Conservation (phyloP, 2,329 filamentous ascomycete species). For the Epichloe hybrida region DNA sequence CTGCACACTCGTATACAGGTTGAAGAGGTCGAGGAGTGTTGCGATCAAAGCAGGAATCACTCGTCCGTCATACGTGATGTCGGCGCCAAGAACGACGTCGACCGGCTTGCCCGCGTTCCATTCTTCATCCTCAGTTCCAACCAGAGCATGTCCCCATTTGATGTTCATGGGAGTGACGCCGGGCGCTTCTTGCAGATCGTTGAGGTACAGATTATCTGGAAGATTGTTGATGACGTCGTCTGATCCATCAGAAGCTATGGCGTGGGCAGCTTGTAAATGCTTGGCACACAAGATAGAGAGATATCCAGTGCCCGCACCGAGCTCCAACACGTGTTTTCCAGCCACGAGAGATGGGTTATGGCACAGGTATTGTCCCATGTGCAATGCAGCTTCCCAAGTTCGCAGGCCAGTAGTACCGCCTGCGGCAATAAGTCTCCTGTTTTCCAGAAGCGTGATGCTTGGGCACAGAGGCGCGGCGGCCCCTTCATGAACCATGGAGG, state of each 20-base stretch:
- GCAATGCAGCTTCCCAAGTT: constrained; percentile 71
- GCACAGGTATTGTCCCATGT: constrained; percentile 57
- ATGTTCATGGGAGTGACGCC: constrained; percentile 39
- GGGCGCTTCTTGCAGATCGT: constrained; percentile 40
- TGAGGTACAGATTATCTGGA: constrained; percentile 54
- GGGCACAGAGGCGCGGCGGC: constrained; percentile 1
- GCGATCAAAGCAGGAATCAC: constrained; percentile 50
- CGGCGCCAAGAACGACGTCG: constrained; percentile 60
- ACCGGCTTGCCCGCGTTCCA: constrained; percentile 34
- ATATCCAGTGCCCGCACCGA: constrained; percentile 67
- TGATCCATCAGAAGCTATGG: constrained; percentile 62
- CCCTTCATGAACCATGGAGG: background rate
- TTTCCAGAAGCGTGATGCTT: constrained; percentile 53
- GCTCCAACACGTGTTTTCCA: constrained; percentile 50
- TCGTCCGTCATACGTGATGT: constrained; percentile 61
- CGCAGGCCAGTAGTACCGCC: constrained; percentile 62
- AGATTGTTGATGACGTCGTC: constrained; percentile 56
- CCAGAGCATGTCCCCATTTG: constrained; percentile 49
- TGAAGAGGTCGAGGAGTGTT: constrained; percentile 50
- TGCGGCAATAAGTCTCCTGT: constrained; percentile 53
- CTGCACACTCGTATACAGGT: constrained; percentile 38
- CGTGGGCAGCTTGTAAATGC: constrained; percentile 42
- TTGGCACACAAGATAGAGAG: constrained; percentile 62
- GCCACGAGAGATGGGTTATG: constrained; percentile 29
- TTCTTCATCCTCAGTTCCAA: constrained; percentile 41